phyloP scores from a whole-genome alignment of 2,329 filamentous ascomycete species.

The Orbilia brochopaga region DNA sequence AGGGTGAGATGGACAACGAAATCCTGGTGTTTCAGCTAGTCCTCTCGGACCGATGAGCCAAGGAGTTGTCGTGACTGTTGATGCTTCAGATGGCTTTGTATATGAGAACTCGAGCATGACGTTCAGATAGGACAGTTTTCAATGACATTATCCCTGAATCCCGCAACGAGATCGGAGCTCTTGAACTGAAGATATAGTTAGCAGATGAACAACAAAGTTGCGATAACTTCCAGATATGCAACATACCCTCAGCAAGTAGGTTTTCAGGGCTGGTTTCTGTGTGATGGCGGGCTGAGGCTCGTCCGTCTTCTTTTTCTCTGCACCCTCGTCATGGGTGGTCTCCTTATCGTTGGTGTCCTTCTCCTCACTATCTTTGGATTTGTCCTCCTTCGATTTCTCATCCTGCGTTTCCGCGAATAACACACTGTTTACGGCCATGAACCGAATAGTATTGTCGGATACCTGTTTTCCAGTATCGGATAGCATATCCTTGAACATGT shows the following conservation, averaged over 20 bases:
- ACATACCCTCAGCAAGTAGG: slow-evolving; percentile 39
- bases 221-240: background rate
- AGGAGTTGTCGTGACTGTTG: background rate
- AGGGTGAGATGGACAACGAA: no score
- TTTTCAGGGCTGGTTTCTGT: slow-evolving; percentile 17
- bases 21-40: no score
- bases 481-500: slow-evolving; percentile 41
- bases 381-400: background rate
- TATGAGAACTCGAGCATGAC: background rate
- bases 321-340: background rate
- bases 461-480: slow-evolving; percentile 1
- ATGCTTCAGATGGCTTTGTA: background rate
- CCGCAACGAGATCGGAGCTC: slow-evolving; percentile 15
- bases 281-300: background rate
- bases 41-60: no score
- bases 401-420: slow-evolving; percentile 20
- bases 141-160: slow-evolving; percentile 22
- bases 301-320: slow-evolving; percentile 3
- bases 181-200: slow-evolving; percentile 36
- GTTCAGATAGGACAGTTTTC: slow-evolving; percentile 6
- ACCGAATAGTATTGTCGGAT: slow-evolving; percentile 33
- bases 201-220: background rate
- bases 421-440: slow-evolving; percentile 36
- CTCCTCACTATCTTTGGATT: background rate
- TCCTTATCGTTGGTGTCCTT: background rate